These are phyloP conservation scores for Fusarium subglutinans DNA, from an alignment of 2,329 filamentous ascomycete genomes.

Conservation along the genomic window DNA sequence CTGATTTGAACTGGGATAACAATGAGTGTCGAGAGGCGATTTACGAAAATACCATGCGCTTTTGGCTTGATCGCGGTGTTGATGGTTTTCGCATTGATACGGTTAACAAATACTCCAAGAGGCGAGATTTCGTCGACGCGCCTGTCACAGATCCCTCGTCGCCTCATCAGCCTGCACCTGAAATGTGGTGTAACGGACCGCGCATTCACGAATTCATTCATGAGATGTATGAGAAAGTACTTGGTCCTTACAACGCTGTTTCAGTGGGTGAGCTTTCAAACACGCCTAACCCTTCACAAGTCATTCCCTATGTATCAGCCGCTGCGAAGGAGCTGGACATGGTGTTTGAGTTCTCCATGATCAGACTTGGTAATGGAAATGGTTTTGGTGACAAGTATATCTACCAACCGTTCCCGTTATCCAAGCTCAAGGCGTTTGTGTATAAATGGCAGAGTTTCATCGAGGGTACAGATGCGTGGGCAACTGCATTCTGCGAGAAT, in stretches of 20 bases:
- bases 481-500: constrained; percentile 70
- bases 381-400: constrained; percentile 57
- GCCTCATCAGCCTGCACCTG: constrained; percentile 54
- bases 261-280: constrained; percentile 71
- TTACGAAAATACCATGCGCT: constrained; percentile 72
- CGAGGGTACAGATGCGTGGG: constrained; percentile 62
- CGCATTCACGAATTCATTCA: constrained; percentile 69
- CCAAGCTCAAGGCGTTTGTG: constrained; percentile 55
- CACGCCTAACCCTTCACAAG: constrained; percentile 60
- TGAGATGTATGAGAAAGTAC: constrained; percentile 64
- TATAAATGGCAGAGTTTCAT: constrained; percentile 61
- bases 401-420: constrained; percentile 58
- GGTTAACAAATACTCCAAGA: constrained; percentile 73
- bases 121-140: constrained; percentile 64
- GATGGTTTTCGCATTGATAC: constrained; percentile 74
- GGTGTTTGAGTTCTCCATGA: constrained; percentile 68
- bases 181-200: constrained; percentile 69
- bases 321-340: constrained; percentile 66
- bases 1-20: constrained; percentile 82
- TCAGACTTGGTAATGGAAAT: constrained; percentile 63
- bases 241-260: constrained; percentile 65
- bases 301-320: constrained; percentile 64
- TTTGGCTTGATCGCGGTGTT: constrained; percentile 77
- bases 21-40: constrained; percentile 71
- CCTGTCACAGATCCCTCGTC: constrained; percentile 53